phyloP scores from a whole-genome alignment of 768 basidiomycete genomes.

The Hypholoma fasciculare region DNA sequence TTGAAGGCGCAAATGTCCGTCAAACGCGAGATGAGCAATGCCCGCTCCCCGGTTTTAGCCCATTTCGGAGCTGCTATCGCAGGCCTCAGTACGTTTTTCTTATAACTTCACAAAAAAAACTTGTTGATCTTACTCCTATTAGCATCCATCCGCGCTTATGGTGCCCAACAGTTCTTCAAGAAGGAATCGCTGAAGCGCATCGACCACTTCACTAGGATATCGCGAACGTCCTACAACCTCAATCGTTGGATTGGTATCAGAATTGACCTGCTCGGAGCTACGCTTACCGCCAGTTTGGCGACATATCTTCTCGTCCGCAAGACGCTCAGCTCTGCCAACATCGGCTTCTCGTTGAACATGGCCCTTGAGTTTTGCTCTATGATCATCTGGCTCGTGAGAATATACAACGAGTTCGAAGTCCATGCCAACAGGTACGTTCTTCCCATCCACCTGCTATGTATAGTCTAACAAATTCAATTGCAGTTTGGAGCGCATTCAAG shows the following conservation, averaged over 20 bases:
- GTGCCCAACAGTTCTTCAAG: constrained; percentile 53
- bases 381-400: constrained; percentile 52
- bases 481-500: constrained; percentile 67
- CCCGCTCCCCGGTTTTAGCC: constrained; percentile 40
- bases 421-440: constrained; percentile 39
- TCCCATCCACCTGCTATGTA: not conserved
- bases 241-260: constrained; percentile 51
- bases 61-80: constrained; percentile 48
- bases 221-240: constrained; percentile 52
- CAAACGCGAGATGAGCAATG: constrained; percentile 45
- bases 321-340: constrained; percentile 35
- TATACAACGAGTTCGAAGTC: constrained; percentile 48
- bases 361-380: constrained; percentile 58
- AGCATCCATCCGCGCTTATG: constrained; percentile 68
- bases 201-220: constrained; percentile 49
- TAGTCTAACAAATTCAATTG: not conserved
- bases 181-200: constrained; percentile 49
- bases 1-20: constrained; percentile 47
- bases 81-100: constrained; percentile 44
- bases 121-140: not conserved
- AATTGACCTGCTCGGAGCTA: constrained; percentile 55
- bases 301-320: constrained; percentile 50
- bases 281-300: constrained; percentile 56
- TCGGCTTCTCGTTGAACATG: constrained; percentile 60
- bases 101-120: not conserved